Conservation (phyloP, 345 rosid genomes). For the Arabis alpina region DNA sequence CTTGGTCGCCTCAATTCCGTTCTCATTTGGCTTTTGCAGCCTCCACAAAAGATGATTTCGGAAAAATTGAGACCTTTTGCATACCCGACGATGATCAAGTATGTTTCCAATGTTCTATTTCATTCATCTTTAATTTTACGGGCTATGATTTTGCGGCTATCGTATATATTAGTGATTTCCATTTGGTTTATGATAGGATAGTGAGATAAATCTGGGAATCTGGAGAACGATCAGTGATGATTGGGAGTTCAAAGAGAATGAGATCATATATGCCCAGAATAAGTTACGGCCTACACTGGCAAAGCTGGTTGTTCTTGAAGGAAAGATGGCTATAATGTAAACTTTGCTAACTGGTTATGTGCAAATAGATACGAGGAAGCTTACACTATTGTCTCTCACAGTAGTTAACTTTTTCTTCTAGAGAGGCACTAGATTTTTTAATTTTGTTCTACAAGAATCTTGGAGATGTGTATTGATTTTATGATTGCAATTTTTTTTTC, state of each 20-base stretch:
- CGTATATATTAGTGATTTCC: conserved; percentile 13
- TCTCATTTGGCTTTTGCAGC: too few relatives aligned
- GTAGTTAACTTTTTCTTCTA: conserved; percentile 39
- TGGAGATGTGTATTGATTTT: too few relatives aligned
- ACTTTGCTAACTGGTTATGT: conserved; percentile 26
- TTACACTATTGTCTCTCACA: conserved; percentile 14
- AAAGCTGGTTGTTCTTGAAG: conserved; percentile 80
- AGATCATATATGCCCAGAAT: conserved; percentile 68
- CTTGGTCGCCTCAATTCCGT: too few relatives aligned
- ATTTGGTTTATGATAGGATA: conserved; percentile 32
- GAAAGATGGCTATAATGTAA: conserved; percentile 87
- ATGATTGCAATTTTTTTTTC: too few relatives aligned
- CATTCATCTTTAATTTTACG: too few relatives aligned
- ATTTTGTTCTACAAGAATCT: too few relatives aligned
- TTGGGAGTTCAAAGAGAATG: conserved; percentile 85
- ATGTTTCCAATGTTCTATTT: too few relatives aligned
- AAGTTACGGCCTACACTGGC: conserved; percentile 80
- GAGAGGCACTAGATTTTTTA: too few relatives aligned
- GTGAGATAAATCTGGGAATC: conserved; percentile 41
- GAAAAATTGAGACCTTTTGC: too few relatives aligned
- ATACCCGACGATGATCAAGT: too few relatives aligned
- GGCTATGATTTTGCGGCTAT: too few relatives aligned
- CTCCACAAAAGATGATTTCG: too few relatives aligned
- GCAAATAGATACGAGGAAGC: conserved; percentile 5
- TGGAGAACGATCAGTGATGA: conserved; percentile 71